These are phyloP conservation scores for Rhizoctonia solani DNA, from an alignment of 1,284 basidiomycete species.

Conservation along the genomic window DNA sequence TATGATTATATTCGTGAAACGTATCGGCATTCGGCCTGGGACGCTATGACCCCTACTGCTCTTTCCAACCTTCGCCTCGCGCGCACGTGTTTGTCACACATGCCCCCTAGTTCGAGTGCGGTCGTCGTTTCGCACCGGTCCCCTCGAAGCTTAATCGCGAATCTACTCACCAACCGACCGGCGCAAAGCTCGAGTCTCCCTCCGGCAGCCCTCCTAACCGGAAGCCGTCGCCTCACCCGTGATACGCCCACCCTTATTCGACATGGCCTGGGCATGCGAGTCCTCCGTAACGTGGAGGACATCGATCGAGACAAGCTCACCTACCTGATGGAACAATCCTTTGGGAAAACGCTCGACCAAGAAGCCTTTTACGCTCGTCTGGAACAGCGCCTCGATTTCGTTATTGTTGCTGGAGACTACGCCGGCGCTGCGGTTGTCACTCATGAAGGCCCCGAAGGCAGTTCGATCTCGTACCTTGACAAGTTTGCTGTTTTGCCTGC, in stretches of 20 bases:
- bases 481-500: constrained; percentile 96
- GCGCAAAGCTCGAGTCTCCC: constrained; percentile 94
- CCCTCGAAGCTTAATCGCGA: constrained; percentile 92
- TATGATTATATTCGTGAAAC: constrained; percentile 84
- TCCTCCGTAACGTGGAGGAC: constrained; percentile 64
- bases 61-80: constrained; percentile 88
- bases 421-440: constrained; percentile 95
- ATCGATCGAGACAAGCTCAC: constrained; percentile 82
- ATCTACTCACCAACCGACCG: constrained; percentile 98
- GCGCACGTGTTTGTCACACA: constrained; percentile 84
- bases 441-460: constrained; percentile 57
- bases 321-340: constrained; percentile 82
- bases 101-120: constrained; percentile 92
- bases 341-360: constrained; percentile 74
- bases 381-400: constrained; percentile 80
- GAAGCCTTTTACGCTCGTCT: constrained; percentile 81
- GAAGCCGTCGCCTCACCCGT: constrained; percentile 79
- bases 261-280: constrained; percentile 83
- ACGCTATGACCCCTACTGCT: constrained; percentile 79
- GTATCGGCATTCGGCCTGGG: constrained; percentile 78
- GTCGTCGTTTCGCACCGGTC: constrained; percentile 98
- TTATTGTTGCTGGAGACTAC: constrained; percentile 95
- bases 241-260: constrained; percentile 94
- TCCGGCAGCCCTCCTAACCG: constrained; percentile 81
- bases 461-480: constrained; percentile 87